Base-by-base conservation (phyloP, 192 early-diverging fungal genomes). In the Backusella australiensis region DNA sequence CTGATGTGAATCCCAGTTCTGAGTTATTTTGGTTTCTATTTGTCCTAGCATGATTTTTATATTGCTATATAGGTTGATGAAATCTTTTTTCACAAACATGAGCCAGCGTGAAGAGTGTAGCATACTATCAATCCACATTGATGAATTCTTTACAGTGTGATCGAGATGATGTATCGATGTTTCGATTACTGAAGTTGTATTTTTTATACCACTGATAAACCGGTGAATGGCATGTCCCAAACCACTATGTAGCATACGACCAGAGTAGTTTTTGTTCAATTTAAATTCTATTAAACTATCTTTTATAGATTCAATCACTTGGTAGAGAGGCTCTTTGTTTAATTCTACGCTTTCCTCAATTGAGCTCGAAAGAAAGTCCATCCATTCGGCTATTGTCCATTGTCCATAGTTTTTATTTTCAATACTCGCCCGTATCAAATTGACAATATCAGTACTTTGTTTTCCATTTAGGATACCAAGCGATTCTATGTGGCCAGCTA, bases 221-320 rank as follows among this genome's bases (percentile, higher is more conserved):
- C 56, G 3, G 56, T 63, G 12, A 63, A 63, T 7, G n/a, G 0
- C 6, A 29, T 44, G 15, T 63, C 11, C 56, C 12, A 63, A 2
- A 29, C 56, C 23, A 26, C 12, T 29, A 29, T 6, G 23, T 26
- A 63, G 9, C 26, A 63, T 63, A 4, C 2, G 23, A 26, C 8
- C 3, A 9, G 56, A 29, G 23, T 63, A 29, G 11, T 4, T 63
- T 29, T 63, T 23, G 56, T 63, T 29, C 9, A 63, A 29, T 14
- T 63, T 63, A 29, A 63, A 63, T 29, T 63, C 56, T 14, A 29
- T 29, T 23, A 63, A 32, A 12, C 56, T 63, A 14, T 63, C 56
- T 63, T 63, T 63, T 63, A 63, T 29, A 29, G 56, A 63, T 63
- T 63, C 56, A 26, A 63, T 63, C 26, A 63, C 56, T 63, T 29